phyloP scores from a whole-genome alignment of 768 basidiomycete species.

The Collybiopsis confluens region DNA sequence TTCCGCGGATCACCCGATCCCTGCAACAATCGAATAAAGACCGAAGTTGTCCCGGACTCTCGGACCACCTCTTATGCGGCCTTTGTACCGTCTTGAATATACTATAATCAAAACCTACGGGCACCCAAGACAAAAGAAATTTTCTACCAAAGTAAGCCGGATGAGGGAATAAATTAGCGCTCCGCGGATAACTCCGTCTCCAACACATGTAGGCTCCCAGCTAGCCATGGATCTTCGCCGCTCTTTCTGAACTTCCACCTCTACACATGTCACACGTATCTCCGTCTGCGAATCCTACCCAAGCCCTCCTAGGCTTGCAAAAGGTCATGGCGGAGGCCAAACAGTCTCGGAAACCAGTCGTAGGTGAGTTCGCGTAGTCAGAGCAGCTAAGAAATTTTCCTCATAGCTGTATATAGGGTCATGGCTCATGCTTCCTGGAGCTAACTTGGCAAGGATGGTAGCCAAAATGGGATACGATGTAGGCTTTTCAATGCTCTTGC shows the following conservation, averaged over 20 bases:
- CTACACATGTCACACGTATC: conserved; percentile 6
- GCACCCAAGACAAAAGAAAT: too few relatives aligned
- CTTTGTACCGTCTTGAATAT: too few relatives aligned
- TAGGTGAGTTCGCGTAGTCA: conserved; percentile 6
- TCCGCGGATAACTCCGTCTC: too few relatives aligned
- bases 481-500: background rate
- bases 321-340: conserved; percentile 9
- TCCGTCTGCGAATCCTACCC: background rate
- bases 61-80: too few relatives aligned
- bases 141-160: too few relatives aligned
- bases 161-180: too few relatives aligned
- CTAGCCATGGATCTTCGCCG: background rate
- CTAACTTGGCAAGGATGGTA: conserved; percentile 32
- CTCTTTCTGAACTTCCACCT: background rate
- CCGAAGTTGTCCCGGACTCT: too few relatives aligned
- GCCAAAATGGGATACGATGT: conserved; percentile 33
- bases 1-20: too few relatives aligned
- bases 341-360: conserved; percentile 10
- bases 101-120: too few relatives aligned
- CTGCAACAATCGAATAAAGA: too few relatives aligned
- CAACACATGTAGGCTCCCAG: too few relatives aligned
- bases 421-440: conserved; percentile 43
- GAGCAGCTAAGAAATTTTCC: background rate
- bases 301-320: conserved; percentile 9
- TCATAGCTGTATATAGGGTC: conserved; percentile 22